Percentiles rank a stretch among this genome's conserved stretches.
These are phyloP conservation scores for Hygrophorus russula DNA, from an alignment of 768 basidiomycete genomes.

Conservation along the genomic window DNA sequence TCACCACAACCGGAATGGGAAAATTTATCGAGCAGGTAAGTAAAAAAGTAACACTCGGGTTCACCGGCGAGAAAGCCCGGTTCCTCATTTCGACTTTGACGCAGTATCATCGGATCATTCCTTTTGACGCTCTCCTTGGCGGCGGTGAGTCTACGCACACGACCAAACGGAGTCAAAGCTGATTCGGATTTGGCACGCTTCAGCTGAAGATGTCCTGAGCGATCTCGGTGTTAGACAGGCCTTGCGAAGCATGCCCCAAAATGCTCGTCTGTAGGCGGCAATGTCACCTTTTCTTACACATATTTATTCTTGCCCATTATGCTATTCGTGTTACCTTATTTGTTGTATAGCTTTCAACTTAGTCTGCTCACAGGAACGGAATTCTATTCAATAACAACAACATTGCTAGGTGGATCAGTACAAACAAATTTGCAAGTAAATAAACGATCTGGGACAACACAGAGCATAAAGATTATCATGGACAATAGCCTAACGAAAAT, in stretches of 20 bases:
- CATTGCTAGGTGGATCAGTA: no score
- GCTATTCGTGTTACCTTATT: no score
- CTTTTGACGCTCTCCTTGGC: constrained; percentile 41
- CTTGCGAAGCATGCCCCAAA: constrained; percentile 56
- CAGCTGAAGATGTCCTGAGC: constrained; percentile 58
- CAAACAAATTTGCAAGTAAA: constrained; percentile 4
- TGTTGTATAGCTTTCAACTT: no score
- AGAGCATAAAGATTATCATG: no score
- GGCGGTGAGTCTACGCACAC: constrained; percentile 1
- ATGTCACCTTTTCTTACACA: no score
- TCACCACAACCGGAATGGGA: constrained; percentile 80
- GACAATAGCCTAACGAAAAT: no score
- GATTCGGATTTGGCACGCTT: not conserved
- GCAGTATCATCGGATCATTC: constrained; percentile 54
- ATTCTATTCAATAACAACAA: no score
- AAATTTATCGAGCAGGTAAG: constrained; percentile 59
- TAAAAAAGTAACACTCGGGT: constrained; percentile 15
- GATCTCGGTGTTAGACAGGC: constrained; percentile 53
- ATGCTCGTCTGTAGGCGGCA: constrained; percentile 35
- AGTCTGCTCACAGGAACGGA: no score
- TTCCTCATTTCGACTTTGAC: not conserved
- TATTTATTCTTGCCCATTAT: no score
- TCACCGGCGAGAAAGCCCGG: not conserved
- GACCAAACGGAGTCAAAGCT: not conserved
- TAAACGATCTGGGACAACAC: no score